A percentile compares a stretch with the other conserved stretches of the same genome.
Evolutionary conservation across 2,329 filamentous ascomycete genomes (phyloP).

Genomic region (Exophiala viscosa): DNA sequence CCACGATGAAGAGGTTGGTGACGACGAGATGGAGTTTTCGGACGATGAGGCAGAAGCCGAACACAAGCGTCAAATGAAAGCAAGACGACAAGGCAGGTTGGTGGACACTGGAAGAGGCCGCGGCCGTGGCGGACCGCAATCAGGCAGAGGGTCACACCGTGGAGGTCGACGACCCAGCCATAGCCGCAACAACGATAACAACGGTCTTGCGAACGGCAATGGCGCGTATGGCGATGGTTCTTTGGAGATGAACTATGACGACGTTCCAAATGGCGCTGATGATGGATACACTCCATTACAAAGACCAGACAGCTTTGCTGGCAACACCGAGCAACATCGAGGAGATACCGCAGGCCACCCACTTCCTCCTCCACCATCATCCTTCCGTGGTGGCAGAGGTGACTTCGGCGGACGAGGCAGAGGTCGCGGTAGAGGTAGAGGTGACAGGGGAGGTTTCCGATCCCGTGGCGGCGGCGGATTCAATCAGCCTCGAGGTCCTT

Average conservation of each 20-base stretch:
- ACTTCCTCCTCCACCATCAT: constrained; percentile 17
- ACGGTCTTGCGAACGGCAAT: background rate
- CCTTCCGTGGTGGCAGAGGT: constrained; percentile 29
- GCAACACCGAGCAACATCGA: constrained; percentile 31
- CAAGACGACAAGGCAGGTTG: constrained; percentile 58
- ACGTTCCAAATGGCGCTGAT: constrained; percentile 49
- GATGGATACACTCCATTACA: constrained; percentile 65
- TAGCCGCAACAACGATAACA: constrained; percentile 4
- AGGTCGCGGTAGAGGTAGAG: constrained; percentile 31
- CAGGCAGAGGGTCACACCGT: constrained; percentile 15
- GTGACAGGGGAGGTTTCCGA: constrained; percentile 28
- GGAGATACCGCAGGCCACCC: constrained; percentile 6
- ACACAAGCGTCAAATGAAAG: constrained; percentile 67
- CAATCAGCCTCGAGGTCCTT: constrained; percentile 7
- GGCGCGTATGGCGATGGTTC: constrained; percentile 31
- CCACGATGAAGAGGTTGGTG: constrained; percentile 83
- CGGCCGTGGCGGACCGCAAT: constrained; percentile 33
- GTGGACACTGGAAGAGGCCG: constrained; percentile 41
- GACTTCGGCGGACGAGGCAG: constrained; percentile 40
- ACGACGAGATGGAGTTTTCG: constrained; percentile 90
- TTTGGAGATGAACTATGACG: constrained; percentile 62
- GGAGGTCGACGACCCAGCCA: constrained; percentile 16
- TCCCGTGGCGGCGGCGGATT: constrained; percentile 32
- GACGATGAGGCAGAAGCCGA: constrained; percentile 93
- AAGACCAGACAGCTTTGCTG: constrained; percentile 61